Evolutionary conservation across 169 alveolate species (phyloP), one percentile per base, ranked within the genome.

Genomic region (Plasmodium reichenowi): DNA sequence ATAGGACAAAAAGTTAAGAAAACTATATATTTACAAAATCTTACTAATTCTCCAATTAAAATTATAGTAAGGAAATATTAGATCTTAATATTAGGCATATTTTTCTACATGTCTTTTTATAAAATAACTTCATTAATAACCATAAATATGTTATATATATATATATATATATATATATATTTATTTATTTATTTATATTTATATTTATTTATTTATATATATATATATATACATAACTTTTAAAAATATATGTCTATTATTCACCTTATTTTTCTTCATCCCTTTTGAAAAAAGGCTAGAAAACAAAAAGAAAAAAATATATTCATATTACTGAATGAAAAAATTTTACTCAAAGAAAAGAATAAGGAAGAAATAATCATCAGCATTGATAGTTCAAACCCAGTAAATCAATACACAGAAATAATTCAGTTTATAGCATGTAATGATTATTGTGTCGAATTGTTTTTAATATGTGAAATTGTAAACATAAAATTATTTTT

Each of bases 341-440:
- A 80, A 50, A 43, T 80, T 60, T 67, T 64, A 54, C 20, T 80
- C 48, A 80, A 80, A 38, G 90, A 48, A 48, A 52, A 56, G 5
- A 1, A 60, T 8, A 67, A 66, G 24, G 90, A 80, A 47, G 83
- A 66, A 52, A 58, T 80, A 2, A 26, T 68, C 10, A 20, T 80
- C 4, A 71, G 43, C 24, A 58, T 80, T 47, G 56, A 80, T 43
- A 80, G 90, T 1, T 20, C 67, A n/a, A 80, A 68, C 45, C 90
- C 76, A 24, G 90, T 80, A 67, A 67, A 68, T 38, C 38, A 66
- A 3, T 80, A 80, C 72, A 68, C 74, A 32, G 90, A 80, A 56
- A 58, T 54, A 59, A 80, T 80, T 56, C 90, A 54, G 5, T 80
- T 80, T 72, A 80, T 54, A 80, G 90, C 90, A 54, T 80, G 90